Conservation (phyloP, 208 protist species). For the Leishmania turanica region DNA sequence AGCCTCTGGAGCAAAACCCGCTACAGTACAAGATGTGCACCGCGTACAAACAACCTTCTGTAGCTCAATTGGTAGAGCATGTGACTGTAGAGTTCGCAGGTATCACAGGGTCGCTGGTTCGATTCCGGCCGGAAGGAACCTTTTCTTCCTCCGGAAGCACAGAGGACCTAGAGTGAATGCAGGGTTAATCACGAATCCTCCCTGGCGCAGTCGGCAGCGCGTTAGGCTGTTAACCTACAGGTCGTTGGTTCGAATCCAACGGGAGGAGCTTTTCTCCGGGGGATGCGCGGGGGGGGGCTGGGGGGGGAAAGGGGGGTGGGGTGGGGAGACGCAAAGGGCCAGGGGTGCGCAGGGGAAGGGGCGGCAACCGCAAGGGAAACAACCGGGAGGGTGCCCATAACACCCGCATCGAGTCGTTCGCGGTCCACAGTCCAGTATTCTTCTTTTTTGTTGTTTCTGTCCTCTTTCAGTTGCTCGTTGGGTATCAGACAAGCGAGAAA, state of each 20-base stretch:
- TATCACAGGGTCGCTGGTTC: constrained; percentile 72
- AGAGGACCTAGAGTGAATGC: too few relatives aligned
- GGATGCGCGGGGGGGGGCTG: not conserved
- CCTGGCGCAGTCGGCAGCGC: constrained; percentile 43
- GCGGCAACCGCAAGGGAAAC: too few relatives aligned
- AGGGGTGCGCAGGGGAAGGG: too few relatives aligned
- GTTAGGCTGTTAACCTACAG: constrained; percentile 48
- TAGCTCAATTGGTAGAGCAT: constrained; percentile 15
- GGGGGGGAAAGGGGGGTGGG: too few relatives aligned
- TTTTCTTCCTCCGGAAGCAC: constrained; percentile 4
- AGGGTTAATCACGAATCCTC: not conserved
- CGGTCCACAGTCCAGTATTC: not conserved
- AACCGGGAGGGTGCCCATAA: not conserved
- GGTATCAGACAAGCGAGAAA: not conserved
- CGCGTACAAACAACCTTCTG: not conserved
- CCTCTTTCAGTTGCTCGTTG: not conserved
- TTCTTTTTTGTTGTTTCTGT: not conserved
- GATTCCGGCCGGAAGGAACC: constrained; percentile 69
- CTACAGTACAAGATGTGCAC: too few relatives aligned
- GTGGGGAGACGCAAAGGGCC: too few relatives aligned
- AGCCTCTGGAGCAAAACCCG: too few relatives aligned
- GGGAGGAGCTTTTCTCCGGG: constrained; percentile 26
- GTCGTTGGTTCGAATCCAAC: constrained; percentile 47
- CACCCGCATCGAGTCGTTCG: not conserved
- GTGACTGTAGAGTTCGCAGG: constrained; percentile 30